Conservation (phyloP, 2,329 filamentous ascomycete species). For the Stagonosporopsis rhizophila region DNA sequence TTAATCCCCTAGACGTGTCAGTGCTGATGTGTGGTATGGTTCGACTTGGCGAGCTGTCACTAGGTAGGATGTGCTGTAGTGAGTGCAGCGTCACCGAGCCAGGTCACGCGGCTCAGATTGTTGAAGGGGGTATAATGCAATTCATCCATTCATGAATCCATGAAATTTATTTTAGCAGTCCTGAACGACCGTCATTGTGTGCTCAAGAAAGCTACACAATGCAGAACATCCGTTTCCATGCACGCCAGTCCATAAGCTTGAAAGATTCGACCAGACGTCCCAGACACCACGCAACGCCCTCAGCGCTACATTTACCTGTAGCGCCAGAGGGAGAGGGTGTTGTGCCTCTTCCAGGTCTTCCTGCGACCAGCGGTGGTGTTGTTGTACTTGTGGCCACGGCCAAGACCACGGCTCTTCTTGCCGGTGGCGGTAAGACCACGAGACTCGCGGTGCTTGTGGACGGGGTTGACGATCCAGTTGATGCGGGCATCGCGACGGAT, state of each 20-base stretch:
- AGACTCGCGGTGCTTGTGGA: slow-evolving; percentile 99
- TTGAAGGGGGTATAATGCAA: slow-evolving; percentile 27
- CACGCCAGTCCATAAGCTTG: slow-evolving; percentile 44
- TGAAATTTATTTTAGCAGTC: slow-evolving; percentile 40
- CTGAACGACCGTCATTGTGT: slow-evolving; percentile 29
- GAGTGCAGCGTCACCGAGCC: neutral
- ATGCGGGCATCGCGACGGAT: slow-evolving; percentile 99
- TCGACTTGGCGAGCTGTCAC: neutral
- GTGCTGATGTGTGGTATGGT: rapidly evolving
- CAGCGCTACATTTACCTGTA: slow-evolving; percentile 73
- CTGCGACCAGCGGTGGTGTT: slow-evolving; percentile 96
- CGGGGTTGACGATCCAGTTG: slow-evolving; percentile 99
- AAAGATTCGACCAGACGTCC: slow-evolving; percentile 42
- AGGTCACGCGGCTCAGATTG: slow-evolving; percentile 6
- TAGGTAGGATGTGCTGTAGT: neutral
- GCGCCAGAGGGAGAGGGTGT: slow-evolving; percentile 98
- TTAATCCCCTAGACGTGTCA: too few relatives aligned
- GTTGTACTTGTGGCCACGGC: slow-evolving; percentile 99
- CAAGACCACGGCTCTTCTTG: slow-evolving; percentile 99
- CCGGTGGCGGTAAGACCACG: slow-evolving; percentile 97
- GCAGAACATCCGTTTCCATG: slow-evolving; percentile 45
- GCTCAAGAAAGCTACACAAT: slow-evolving; percentile 40
- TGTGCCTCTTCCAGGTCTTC: slow-evolving; percentile 99
- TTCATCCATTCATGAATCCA: slow-evolving; percentile 43
- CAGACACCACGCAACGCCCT: slow-evolving; percentile 38